Base-by-base conservation (phyloP, 2,329 filamentous ascomycete genomes). In the Trichoderma sp. region DNA sequence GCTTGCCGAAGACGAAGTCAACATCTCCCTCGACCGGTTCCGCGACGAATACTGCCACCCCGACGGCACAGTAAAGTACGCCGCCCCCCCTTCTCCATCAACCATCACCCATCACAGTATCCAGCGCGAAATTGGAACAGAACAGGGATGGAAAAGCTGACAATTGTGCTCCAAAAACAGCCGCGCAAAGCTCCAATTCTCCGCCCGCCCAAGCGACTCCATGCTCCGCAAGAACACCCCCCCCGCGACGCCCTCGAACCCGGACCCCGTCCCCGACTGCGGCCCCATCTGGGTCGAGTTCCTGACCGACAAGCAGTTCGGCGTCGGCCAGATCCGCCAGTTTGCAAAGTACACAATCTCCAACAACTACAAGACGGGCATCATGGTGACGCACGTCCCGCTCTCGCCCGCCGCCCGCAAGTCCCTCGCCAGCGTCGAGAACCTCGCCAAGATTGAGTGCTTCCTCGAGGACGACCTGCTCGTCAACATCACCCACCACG, bases 401-500 rank as follows among this genome's bases (percentile, higher is more conserved):
- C 90, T 97, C 66, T 96, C 93, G 0, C 86, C 92, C 30, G 90
- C 93, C 67, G 94, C 93, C 44, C 88, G 94, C 77, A 96, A 96
- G 81, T 88, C 93, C 70, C 90, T 96, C 71, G 88, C 88, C 69
- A 88, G 89, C 66, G 88, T 94, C 65, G 87, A 90, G 71, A 87
- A 88, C 68, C 85, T 87, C 75, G 90, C 90, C 63, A 88, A 91
- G 74, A 92, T 97, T 74, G 95, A 99, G 82, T 92, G 92, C 76
- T 99, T 99, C 81, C 87, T 94, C 72, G 95, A 98, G 82, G 90
- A 95, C 77, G 95, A 99, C 79, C 80, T 99, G 72, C 84, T 98
- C 67, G 93, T 99, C 78, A 99, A 99, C 80, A 98, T 99, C 78
- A 98, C 94, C 66, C 91, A 93, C 77, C 95, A 99, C 81, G 94